Evolutionary conservation across 2,329 filamentous ascomycete species (phyloP), one percentile per base, ranked within the genome.

Genomic region (Mollisiaceae sp.): DNA sequence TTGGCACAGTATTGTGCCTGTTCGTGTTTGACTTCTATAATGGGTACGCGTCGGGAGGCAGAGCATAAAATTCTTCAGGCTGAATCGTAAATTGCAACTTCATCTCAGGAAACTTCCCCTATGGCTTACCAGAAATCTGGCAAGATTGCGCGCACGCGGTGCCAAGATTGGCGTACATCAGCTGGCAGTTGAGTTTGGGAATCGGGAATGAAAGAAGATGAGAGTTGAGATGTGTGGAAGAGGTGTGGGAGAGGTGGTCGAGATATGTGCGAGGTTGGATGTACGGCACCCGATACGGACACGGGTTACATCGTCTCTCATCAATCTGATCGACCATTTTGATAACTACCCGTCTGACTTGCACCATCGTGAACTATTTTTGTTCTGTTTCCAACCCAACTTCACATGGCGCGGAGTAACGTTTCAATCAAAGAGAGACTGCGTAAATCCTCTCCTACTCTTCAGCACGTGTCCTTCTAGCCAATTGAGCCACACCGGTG

Each of bases 371-470:
- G 24, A 32, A 54, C 24, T 54, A 35, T 18, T 32, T 32, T 32
- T 14, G 14, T 12, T 54, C 24, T n/a, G 14, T 18, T 32, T 18
- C 22, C 14, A 35, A 35, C 22, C 3, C 32, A n/a, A 32, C 36
- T 22, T 43, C 41, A 54, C 45, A 54, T 62, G 54, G 59, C 50
- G 39, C n/a, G 24, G 41, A 58, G 63, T 62, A 65, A 65, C 59
- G 63, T 65, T 65, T 54, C 63, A 65, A 59, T 59, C 59, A 65
- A 38, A 57, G 24, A 55, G 24, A 55, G 14, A 55, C 18, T 20
- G 52, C 41, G 18, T 55, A 35, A 36, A 35, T 11, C 59, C 14
- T 54, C 59, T 54, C 59, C 45, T 20, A 54, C 32, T 61, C 45
- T 36, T 22, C 27, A 24, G 45, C 45, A 50, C 45, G 45, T 50